Conservation (phyloP, 2,329 filamentous ascomycete genomes). For the Bertia moriformis region DNA sequence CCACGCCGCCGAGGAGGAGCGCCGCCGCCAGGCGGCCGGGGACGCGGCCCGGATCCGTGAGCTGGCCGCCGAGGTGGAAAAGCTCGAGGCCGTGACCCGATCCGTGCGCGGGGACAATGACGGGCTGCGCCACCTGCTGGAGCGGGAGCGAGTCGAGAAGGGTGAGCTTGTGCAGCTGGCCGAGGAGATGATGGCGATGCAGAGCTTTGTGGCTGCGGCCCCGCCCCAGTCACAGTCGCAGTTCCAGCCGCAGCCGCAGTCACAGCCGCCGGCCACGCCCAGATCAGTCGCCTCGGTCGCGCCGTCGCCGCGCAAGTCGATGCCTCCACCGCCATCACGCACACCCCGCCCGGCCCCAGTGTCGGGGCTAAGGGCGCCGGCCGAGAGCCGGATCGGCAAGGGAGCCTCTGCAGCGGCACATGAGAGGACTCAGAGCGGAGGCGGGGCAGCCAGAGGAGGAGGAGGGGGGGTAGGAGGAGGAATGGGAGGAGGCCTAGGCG, state of each 20-base stretch:
- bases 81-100: conserved; percentile 57
- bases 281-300: conserved; percentile 2
- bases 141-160: conserved; percentile 68
- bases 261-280: conserved; percentile 7
- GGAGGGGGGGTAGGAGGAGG: conserved; percentile 20
- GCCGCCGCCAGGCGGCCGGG: conserved; percentile 41
- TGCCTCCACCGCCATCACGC: conserved; percentile 8
- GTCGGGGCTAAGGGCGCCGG: conserved; percentile 47
- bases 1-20: conserved; percentile 31
- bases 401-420: conserved; percentile 5
- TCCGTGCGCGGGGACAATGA: conserved; percentile 59
- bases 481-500: conserved; percentile 20
- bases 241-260: conserved; percentile 5
- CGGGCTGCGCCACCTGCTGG: conserved; percentile 47
- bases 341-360: no score
- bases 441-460: conserved; percentile 11
- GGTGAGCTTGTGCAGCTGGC: conserved; percentile 68
- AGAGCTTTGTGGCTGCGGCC: conserved; percentile 26
- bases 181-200: conserved; percentile 69
- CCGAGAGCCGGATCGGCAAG: conserved; percentile 28
- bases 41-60: conserved; percentile 55
- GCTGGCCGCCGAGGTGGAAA: conserved; percentile 60
- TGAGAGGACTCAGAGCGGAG: conserved; percentile 11
- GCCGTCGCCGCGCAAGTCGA: conserved; percentile 5
- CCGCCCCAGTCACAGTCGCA: conserved; percentile 10